Conservation (phyloP, 1,284 basidiomycete species). For the Mycena citricolor region DNA sequence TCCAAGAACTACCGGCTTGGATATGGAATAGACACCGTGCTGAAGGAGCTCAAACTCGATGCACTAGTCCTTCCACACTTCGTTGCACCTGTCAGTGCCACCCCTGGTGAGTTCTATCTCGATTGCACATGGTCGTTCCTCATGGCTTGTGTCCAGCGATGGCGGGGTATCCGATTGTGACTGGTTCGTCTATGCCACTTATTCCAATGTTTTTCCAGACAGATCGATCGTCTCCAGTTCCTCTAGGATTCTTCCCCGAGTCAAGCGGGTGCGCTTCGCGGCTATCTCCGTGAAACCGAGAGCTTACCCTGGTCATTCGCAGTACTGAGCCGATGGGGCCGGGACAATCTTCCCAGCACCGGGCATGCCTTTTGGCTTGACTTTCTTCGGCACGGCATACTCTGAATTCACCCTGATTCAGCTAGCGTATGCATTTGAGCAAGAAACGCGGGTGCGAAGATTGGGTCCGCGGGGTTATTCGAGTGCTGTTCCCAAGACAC, state of each 20-base stretch:
- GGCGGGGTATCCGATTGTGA: too few relatives aligned
- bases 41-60: conserved; percentile 49
- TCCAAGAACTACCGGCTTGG: conserved; percentile 53
- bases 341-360: too few relatives aligned
- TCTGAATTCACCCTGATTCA: conserved; percentile 48
- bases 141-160: too few relatives aligned
- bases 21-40: conserved; percentile 57
- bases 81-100: too few relatives aligned
- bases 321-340: conserved; percentile 29
- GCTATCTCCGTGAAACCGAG: too few relatives aligned
- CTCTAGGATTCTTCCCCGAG: conserved; percentile 61
- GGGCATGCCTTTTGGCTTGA: conserved; percentile 48
- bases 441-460: too few relatives aligned
- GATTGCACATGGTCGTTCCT: neutral
- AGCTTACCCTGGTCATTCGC: neutral
- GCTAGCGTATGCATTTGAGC: conserved; percentile 55
- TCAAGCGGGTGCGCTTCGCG: conserved; percentile 34
- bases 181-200: too few relatives aligned
- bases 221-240: conserved; percentile 24
- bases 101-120: conserved; percentile 18
- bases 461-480: conserved; percentile 48
- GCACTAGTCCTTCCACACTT: conserved; percentile 59
- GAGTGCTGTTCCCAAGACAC: conserved; percentile 60
- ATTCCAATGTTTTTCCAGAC: neutral
- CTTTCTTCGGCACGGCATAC: conserved; percentile 51